Base-by-base conservation (phyloP, 169 alveolate genomes). In the Plasmodium vinckei region DNA sequence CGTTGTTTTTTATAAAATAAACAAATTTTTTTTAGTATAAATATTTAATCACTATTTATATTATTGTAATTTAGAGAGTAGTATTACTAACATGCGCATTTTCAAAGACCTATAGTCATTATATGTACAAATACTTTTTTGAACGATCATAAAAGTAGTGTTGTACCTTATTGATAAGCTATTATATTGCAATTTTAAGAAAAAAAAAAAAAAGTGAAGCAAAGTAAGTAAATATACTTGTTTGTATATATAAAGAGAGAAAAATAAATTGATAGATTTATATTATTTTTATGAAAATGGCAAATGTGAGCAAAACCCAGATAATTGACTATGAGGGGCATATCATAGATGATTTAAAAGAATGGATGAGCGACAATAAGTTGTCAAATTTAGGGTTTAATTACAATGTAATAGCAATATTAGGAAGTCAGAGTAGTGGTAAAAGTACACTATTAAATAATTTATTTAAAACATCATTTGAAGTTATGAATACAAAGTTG, bases 361-460 rank as follows among this genome's bases (percentile, higher is more conserved):
- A 54, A 54, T 86, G 91, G 91, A 70, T 86, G 71, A 44, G 7
- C 15, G 27, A 51, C 12, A 63, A 86, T 39, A 59, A 59, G 13
- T 64, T 86, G 27, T 68, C 87, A 39, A 47, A 84, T 17, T 63
- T 70, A 25, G 92, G 92, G 23, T 94, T 94, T 69, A 63, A 73
- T 56, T 96, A 87, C 91, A 95, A 95, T 88, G 98, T 96, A 25
- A 84, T 96, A 65, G 94, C 98, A 12, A 94, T 96, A 39, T 86
- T 96, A 46, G 98, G 98, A 21, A 94, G 97, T 47, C 98, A 96
- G 89, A 94, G 97, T 89, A 96, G 98, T 86, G 98, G 98, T 39
- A 96, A 96, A 92, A 96, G 98, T 93, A 65, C 84, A 27, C 73
- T 96, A 53, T 92, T 96, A 77, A 96, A 96, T 77, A 72, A 90